Conservation (phyloP, 2,329 filamentous ascomycete genomes). For the Fusarium caatingaense region DNA sequence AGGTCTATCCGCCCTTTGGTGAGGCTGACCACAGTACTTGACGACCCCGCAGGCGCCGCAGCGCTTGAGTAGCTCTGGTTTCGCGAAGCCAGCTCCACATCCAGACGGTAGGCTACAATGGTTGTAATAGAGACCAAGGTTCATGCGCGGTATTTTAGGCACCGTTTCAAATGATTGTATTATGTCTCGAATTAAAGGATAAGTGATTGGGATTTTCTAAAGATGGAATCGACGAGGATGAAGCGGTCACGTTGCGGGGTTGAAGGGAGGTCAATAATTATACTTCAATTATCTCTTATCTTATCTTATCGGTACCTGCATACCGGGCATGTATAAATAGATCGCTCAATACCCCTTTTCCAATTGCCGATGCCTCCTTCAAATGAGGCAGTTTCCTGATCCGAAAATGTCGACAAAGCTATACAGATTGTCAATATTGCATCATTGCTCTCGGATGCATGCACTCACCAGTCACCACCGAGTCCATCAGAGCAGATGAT, state of each 20-base stretch:
- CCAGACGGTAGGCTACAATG: not conserved
- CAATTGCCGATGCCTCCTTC: not conserved
- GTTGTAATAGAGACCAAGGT: slow-evolving; percentile 16
- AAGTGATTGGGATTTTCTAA: not conserved
- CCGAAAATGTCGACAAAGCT: not conserved
- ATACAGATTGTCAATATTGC: not conserved
- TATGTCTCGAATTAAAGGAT: not conserved
- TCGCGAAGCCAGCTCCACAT: not conserved
- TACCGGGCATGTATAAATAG: not conserved
- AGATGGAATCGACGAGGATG: not conserved
- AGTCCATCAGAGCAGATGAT: not conserved
- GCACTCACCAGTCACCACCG: not conserved
- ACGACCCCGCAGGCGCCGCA: slow-evolving; percentile 12
- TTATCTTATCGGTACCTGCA: not conserved
- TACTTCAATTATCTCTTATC: not conserved
- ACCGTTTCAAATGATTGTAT: not conserved
- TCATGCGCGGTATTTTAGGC: slow-evolving; percentile 11
- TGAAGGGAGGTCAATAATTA: not conserved
- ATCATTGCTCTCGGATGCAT: rapidly evolving
- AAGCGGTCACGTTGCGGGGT: not conserved
- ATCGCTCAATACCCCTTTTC: not conserved
- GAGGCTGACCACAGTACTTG: slow-evolving; percentile 13
- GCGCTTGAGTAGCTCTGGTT: not conserved
- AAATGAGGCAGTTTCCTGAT: not conserved
- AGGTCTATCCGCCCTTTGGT: slow-evolving; percentile 13